Base-by-base conservation (phyloP, 2,329 filamentous ascomycete genomes). In the Chaetoscypha palmicola region DNA sequence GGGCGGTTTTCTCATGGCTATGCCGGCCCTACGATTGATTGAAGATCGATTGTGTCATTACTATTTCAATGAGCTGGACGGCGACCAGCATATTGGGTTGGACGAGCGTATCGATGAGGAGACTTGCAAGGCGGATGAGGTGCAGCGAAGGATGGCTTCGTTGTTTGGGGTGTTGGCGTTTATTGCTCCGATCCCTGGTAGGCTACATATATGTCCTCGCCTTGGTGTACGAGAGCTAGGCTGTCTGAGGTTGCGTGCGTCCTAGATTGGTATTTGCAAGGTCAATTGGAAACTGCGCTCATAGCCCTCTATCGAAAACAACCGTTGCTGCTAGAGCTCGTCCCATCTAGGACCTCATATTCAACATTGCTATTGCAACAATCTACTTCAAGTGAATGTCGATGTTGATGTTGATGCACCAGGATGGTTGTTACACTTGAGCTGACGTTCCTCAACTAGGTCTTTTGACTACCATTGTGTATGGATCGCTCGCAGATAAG, bases 31-130 rank as follows among this genome's bases (percentile, higher is more conserved):
- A 5, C 58, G 65, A 33, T 56, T 66, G 21, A 61, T 60, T 31
- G 66, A 68, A 47, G 63, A 68, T 50, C 62, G 67, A 24, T 49
- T 67, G 16, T 69, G 66, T 49, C 64, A 62, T 41, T 61, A 65
- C 41, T 67, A 66, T 43, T 62, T 58, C 39, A 51, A 58, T n/a
- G 34, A 49, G 12, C 28, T 55, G 14, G 33, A 52, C 17, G 53
- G 54, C 9, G 44, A 37, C 3, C 54, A 42, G 11, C 50, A 52
- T 33, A 55, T 60, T 32, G 49, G 50, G 3, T 43, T 54, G 9
- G 41, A 48, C 8, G 48, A 43, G 20, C 35, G 41, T 2, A 66
- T 68, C 28, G 60, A 65, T 21, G 66, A 68, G 50, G 48, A 32
- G 7, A 36, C 59, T 36, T 68, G 66, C 50, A 68, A 68, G 50